phyloP scores from a whole-genome alignment of 2,329 filamentous ascomycete species.

The Pseudogymnoascus sp. region DNA sequence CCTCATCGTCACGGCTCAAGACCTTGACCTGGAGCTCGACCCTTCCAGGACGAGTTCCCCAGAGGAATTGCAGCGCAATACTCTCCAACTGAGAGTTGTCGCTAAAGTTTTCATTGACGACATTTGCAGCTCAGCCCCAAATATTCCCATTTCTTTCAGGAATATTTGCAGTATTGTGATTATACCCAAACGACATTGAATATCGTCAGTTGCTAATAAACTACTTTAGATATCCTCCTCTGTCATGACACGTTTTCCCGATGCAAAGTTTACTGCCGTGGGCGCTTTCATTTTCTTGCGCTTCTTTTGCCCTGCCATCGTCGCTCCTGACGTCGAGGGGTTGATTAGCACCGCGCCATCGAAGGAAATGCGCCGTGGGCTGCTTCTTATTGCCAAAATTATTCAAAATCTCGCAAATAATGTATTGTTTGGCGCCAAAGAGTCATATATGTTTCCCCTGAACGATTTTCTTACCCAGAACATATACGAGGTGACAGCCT shows the following conservation, averaged over 20 bases:
- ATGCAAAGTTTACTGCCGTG: constrained; percentile 65
- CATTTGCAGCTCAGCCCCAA: constrained; percentile 55
- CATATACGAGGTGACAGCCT: constrained; percentile 59
- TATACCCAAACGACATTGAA: constrained; percentile 15
- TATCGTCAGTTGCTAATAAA: constrained; percentile 11
- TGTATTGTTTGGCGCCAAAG: constrained; percentile 63
- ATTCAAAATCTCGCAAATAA: constrained; percentile 67
- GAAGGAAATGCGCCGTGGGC: constrained; percentile 60
- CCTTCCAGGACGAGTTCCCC: constrained; percentile 51
- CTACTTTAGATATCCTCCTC: constrained; percentile 47
- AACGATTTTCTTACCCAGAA: constrained; percentile 63
- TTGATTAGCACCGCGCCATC: constrained; percentile 54
- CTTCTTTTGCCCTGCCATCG: constrained; percentile 66
- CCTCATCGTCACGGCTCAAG: constrained; percentile 58
- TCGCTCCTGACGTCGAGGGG: constrained; percentile 60
- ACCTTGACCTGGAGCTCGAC: constrained; percentile 61
- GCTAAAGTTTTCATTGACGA: constrained; percentile 66
- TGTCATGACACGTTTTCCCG: constrained; percentile 57
- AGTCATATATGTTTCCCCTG: constrained; percentile 64
- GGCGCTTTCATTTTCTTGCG: constrained; percentile 64
- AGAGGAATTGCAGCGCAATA: constrained; percentile 60
- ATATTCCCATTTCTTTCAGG: constrained; percentile 56
- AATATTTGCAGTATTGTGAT: constrained; percentile 60
- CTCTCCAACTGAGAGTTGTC: constrained; percentile 56
- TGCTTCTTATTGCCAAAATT: constrained; percentile 63